These are phyloP conservation scores for Pseudoscleropodium purum DNA, from an alignment of 225 moss, liverwort and hornwort species.

Conservation along the genomic window DNA sequence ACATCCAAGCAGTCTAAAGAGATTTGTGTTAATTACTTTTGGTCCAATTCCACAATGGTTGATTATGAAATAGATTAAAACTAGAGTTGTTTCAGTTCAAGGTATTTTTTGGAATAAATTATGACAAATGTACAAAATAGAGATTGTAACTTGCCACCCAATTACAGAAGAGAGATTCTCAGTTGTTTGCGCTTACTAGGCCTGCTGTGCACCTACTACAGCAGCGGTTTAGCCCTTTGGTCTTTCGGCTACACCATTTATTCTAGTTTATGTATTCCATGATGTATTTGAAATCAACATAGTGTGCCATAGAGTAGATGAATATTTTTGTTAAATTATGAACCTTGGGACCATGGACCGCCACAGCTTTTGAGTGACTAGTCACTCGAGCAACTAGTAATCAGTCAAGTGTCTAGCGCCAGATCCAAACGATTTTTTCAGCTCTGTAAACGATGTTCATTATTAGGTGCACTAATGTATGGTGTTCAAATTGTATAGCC, in stretches of 20 bases:
- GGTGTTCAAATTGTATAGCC: not conserved
- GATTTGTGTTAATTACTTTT: not conserved
- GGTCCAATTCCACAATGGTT: not conserved
- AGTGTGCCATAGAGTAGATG: not conserved
- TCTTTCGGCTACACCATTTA: not conserved
- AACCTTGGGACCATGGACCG: not conserved
- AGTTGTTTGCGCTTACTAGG: not conserved
- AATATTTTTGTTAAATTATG: not conserved
- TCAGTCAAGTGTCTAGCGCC: not conserved
- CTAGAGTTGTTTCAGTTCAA: not conserved
- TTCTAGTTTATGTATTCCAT: not conserved
- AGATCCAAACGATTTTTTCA: not conserved
- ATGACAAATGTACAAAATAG: not conserved
- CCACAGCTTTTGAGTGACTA: not conserved
- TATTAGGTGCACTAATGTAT: not conserved
- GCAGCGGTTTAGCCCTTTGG: not conserved
- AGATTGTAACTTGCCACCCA: not conserved
- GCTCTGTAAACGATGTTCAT: not conserved
- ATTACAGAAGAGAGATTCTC: not conserved
- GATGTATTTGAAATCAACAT: not conserved
- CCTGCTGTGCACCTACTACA: not conserved
- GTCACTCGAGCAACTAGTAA: not conserved
- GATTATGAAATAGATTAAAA: not conserved
- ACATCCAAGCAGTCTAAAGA: not conserved
- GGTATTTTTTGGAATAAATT: not conserved